Percentiles rank a stretch among this genome's conserved stretches.
Evolutionary conservation across 805 yeast genomes (phyloP).

Genomic region (Candida sphagnicola): DNA sequence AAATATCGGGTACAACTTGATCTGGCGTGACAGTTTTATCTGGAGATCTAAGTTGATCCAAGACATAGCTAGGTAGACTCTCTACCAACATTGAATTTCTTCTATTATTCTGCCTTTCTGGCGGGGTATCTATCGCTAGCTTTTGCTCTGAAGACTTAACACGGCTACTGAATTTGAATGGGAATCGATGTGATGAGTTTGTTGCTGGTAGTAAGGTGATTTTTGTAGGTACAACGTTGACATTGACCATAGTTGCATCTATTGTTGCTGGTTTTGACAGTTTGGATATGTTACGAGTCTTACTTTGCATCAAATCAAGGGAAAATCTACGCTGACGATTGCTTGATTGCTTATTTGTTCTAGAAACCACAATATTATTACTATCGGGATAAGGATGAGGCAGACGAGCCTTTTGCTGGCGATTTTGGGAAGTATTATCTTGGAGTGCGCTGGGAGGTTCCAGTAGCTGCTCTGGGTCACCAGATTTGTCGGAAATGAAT

Average conservation of each 20-base stretch:
- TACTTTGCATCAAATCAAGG: constrained; percentile 22
- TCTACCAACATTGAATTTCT: constrained; percentile 34
- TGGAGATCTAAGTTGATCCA: not conserved
- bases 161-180: constrained; percentile 8
- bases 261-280: constrained; percentile 24
- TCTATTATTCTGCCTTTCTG: constrained; percentile 10
- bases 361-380: too few relatives aligned
- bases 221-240: constrained; percentile 22
- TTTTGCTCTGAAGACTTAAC: constrained; percentile 1
- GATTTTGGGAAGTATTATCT: not conserved
- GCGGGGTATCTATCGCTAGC: not conserved
- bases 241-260: constrained; percentile 29
- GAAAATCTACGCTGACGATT: constrained; percentile 21
- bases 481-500: not conserved
- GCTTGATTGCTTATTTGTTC: not conserved
- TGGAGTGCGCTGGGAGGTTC: not conserved
- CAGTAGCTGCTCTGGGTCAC: not conserved
- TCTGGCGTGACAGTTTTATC: not conserved
- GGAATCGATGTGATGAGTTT: constrained; percentile 8
- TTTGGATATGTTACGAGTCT: constrained; percentile 6
- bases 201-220: not conserved
- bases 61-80: constrained; percentile 31
- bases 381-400: too few relatives aligned
- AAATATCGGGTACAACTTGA: too few relatives aligned
- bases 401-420: too few relatives aligned